Evolutionary conservation across 1,139 yeast genomes (phyloP), one percentile per base, ranked within the genome.

Genomic region (Sugiyamaella japonica): DNA sequence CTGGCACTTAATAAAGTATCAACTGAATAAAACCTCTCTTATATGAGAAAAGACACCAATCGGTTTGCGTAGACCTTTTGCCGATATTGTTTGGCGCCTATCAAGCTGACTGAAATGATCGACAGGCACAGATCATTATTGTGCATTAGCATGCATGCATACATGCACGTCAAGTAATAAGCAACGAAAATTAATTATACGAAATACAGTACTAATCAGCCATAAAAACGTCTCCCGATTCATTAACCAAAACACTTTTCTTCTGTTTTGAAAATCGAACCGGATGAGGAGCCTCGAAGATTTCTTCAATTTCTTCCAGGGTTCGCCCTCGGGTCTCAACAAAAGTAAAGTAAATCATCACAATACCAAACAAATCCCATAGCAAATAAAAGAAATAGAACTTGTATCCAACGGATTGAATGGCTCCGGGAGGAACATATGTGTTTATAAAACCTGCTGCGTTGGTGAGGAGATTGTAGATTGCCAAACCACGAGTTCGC

Each of bases 351-450:
- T 55, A 55, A 17, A 55, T 55, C 23, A 47, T 49, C n/a, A 52
- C 23, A 16, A 52, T 48, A 6, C 56, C 57, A 20, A 55, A 37
- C 7, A 48, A 23, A 40, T 55, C 57, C 57, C 57, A 55, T 5
- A 55, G 16, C 10, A 48, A 34, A 36, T 52, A 55, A 36, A 55
- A 55, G 17, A 55, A 36, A 32, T 55, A 55, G 34, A 52, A 55
- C 39, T 43, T 41, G 44, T 55, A 55, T 1, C 56, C 55, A 5
- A 55, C 56, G 7, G 48, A 40, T 28, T 52, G 45, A 15, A 55
- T 55, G 7, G 57, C 57, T 2, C 45, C 56, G 3, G 57, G 56
- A 7, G 57, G 56, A n/a, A 55, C 40, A 36, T 55, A 55, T 1
- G 53, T 50, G 41, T 46, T 47, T 7, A 50, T 39, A 32, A 51